Evolutionary conservation across 441 rosid species (phyloP), one percentile per base, ranked within the genome.

Genomic region (Gossypium schwendimanii): DNA sequence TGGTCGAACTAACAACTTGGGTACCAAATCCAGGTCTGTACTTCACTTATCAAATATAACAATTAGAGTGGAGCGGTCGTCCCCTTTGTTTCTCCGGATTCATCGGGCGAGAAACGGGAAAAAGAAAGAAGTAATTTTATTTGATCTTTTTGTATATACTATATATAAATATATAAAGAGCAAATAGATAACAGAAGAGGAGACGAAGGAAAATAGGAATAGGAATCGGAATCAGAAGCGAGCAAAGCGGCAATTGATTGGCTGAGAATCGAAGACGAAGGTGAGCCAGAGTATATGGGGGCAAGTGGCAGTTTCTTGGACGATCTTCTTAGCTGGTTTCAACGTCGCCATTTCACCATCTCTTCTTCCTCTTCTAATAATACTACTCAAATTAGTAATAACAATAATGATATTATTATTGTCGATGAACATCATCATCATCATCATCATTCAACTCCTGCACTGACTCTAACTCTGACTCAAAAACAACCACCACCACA

Each of bases 251-350:
- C 67, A 53, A 67, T 53, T 55, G 85, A 36, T 81, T 79, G 88
- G 92, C 75, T 77, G 66, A 33, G 62, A 76, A 73, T 75, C 67
- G 24, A 44, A 67, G 54, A 10, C 47, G 47, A 41, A 41, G 47
- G 12, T 41, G 47, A 41, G 14, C 63, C 17, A 63, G 78, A 73
- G 73, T 62, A 58, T 74, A 88, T 89, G 96, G 95, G 94, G 67
- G 82, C 90, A 74, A 82, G 85, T 78, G 87, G 91, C 68, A 81
- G 87, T 78, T 82, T 94, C 73, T 89, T 87, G 85, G 93, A 92
- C 81, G 92, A 88, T 70, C 87, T 94, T 78, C 98, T 94, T 82
- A 92, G 96, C 82, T 94, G 92, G 98, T 87, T 92, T 83, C 91
- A 88, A 60, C 93, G 91, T 70, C 96, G 77, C 73, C 71, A 61